Evolutionary conservation across 1,284 basidiomycete species (phyloP), one percentile per base, ranked within the genome.

Genomic region (Apiotrichum domesticum): DNA sequence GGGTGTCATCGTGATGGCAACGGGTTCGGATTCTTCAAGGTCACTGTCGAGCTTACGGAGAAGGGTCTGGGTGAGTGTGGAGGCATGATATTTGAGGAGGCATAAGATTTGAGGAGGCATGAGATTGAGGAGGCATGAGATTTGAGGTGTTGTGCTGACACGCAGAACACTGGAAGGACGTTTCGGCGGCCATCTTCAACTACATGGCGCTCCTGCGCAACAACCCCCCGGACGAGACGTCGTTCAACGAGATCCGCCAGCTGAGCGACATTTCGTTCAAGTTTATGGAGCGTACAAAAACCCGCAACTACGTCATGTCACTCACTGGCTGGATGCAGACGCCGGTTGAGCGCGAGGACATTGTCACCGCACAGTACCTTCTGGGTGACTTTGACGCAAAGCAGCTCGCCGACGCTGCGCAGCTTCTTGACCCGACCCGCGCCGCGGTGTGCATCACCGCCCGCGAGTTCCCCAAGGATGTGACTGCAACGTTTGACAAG

Each of bases 21-120:
- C 15, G 92, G 84, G 3, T 95, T 98, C 72, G 87, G 86, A 52
- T 88, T 91, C 80, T 93, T 98, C 79, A 94, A 90, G 75, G 77
- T 91, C 43, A 86, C 84, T 5, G 79, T 90, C 35, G 81, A 90
- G 66, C 78, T 99, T 57, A 98, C 96, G 0, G 81, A 84, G 46
- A 85, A 90, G 55, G 96, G 96, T 4, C 87, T 97, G 60, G 80
- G 90, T 91, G 67, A 68, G 87, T 79, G 14, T 46, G 55, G 59
- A 9, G 42, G 49, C 51, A 29, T 53, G 33, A 29, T 29, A 3
- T 29, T 29, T 29, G 29, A 29, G 29, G 29, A 29, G 29, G 29
- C 29, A 29, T 3, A 3, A 3, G 3, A 29, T 29, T 29, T 29
- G 29, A 29, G 29, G 29, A 29, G 29, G 29, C 29, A 29, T 29